These are phyloP conservation scores for Boletus eberwhitei DNA, from an alignment of 768 basidiomycete species.

Conservation along the genomic window DNA sequence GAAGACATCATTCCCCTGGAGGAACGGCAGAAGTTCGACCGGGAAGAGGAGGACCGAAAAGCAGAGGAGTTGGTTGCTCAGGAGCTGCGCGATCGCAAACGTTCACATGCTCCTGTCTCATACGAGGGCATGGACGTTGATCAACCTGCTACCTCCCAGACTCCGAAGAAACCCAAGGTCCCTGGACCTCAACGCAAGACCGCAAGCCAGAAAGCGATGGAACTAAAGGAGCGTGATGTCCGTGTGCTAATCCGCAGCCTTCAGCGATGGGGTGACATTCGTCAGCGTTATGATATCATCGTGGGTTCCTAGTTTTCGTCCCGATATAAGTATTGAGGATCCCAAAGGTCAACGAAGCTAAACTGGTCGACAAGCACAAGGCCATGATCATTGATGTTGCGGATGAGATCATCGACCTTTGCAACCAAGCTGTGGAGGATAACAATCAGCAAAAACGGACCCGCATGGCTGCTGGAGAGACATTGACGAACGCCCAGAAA, in stretches of 20 bases:
- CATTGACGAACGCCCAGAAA: slow-evolving; percentile 88
- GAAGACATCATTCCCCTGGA: slow-evolving; percentile 98
- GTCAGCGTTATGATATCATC: slow-evolving; percentile 90
- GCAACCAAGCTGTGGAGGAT: slow-evolving; percentile 77
- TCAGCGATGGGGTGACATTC: slow-evolving; percentile 97
- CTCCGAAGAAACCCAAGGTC: slow-evolving; percentile 71
- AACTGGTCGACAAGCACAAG: slow-evolving; percentile 91
- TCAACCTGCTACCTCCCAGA: slow-evolving; percentile 56
- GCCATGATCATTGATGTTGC: slow-evolving; percentile 86
- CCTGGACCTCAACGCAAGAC: slow-evolving; percentile 80
- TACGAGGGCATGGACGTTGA: slow-evolving; percentile 95
- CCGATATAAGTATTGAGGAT: background rate
- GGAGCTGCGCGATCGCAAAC: slow-evolving; percentile 73
- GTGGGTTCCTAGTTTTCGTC: slow-evolving; percentile 46
- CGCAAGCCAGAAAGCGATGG: slow-evolving; percentile 91
- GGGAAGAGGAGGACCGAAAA: slow-evolving; percentile 73
- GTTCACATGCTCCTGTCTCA: slow-evolving; percentile 80
- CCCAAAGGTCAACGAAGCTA: slow-evolving; percentile 77
- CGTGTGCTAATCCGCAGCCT: slow-evolving; percentile 92
- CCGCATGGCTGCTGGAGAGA: slow-evolving; percentile 78
- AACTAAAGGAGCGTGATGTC: slow-evolving; percentile 95
- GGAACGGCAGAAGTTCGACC: slow-evolving; percentile 80
- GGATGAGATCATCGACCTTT: slow-evolving; percentile 89
- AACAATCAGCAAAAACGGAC: slow-evolving; percentile 78
- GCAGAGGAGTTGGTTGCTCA: slow-evolving; percentile 68